Evolutionary conservation across 2,329 filamentous ascomycete species (phyloP).

Genomic region (Beauveria sp.): DNA sequence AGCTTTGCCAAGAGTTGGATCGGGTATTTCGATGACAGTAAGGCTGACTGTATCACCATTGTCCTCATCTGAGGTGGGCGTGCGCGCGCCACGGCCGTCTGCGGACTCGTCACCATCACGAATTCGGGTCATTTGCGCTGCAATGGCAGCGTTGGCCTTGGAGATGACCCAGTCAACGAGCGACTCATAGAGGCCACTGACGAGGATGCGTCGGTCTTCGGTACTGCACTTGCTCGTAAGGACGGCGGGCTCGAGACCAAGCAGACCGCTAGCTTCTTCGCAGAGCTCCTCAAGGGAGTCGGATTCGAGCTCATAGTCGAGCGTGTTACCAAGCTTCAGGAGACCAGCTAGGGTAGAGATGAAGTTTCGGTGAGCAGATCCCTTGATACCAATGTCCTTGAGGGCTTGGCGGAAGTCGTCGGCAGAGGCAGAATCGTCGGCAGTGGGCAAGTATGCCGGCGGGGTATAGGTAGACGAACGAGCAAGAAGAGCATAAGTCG

Average conservation of each 20-base stretch:
- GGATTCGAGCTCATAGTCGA: conserved; percentile 76
- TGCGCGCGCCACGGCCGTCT: conserved; percentile 54
- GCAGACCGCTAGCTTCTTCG: conserved; percentile 78
- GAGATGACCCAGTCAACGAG: conserved; percentile 90
- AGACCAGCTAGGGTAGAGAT: conserved; percentile 81
- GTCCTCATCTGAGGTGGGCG: conserved; percentile 63
- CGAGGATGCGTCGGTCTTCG: conserved; percentile 73
- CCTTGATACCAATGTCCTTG: conserved; percentile 91
- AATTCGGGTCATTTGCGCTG: conserved; percentile 61
- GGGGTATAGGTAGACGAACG: conserved; percentile 80
- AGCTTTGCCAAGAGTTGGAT: conserved; percentile 74
- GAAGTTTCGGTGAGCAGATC: conserved; percentile 69
- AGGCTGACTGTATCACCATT: conserved; percentile 79
- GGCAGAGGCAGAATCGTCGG: conserved; percentile 84
- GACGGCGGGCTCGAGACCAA: conserved; percentile 81
- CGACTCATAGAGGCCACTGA: conserved; percentile 85
- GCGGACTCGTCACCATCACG: conserved; percentile 60
- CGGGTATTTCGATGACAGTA: conserved; percentile 79
- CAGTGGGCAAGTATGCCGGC: conserved; percentile 82
- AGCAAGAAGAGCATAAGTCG: conserved; percentile 70
- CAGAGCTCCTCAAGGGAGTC: conserved; percentile 80
- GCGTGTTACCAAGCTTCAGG: conserved; percentile 83
- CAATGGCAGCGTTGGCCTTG: conserved; percentile 82
- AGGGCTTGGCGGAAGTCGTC: conserved; percentile 86
- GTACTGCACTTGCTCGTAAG: conserved; percentile 73